phyloP scores from a whole-genome alignment of 805 yeast species.

The Maudiozyma pseudohumilis region DNA sequence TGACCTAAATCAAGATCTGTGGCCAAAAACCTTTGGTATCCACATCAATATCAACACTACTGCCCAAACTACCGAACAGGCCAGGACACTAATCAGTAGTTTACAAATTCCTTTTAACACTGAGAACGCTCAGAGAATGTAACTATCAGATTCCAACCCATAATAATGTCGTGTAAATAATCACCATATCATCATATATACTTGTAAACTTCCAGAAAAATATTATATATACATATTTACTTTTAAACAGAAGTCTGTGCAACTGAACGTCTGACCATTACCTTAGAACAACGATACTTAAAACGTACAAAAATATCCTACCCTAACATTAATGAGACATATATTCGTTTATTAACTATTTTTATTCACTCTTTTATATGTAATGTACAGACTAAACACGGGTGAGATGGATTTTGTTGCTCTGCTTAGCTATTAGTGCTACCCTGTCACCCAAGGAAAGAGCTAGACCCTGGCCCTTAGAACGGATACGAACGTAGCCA shows the following conservation, averaged over 20 bases:
- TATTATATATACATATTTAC: too few relatives aligned
- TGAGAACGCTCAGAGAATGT: not conserved
- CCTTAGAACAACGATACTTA: not conserved
- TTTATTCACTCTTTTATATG: not conserved
- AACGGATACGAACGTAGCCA: conserved; percentile 93
- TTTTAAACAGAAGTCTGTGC: too few relatives aligned
- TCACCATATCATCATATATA: not conserved
- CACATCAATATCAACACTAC: conserved; percentile 76
- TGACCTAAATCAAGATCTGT: conserved; percentile 78
- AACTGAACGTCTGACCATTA: too few relatives aligned
- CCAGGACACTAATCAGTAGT: conserved; percentile 73
- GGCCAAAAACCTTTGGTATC: conserved; percentile 81
- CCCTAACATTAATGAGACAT: too few relatives aligned
- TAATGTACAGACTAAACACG: conserved; percentile 20
- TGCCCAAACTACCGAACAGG: conserved; percentile 85
- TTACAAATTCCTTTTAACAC: conserved; percentile 64
- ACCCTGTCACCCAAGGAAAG: conserved; percentile 89
- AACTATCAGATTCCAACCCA: not conserved
- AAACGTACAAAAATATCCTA: not conserved
- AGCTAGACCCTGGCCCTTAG: conserved; percentile 97
- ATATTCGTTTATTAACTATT: not conserved
- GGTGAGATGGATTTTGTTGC: conserved; percentile 30
- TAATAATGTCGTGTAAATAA: not conserved
- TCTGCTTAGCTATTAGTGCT: conserved; percentile 65
- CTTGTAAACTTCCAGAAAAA: not conserved